Evolutionary conservation across 1,284 basidiomycete species (phyloP).

Genomic region (Inonotus hispidus): DNA sequence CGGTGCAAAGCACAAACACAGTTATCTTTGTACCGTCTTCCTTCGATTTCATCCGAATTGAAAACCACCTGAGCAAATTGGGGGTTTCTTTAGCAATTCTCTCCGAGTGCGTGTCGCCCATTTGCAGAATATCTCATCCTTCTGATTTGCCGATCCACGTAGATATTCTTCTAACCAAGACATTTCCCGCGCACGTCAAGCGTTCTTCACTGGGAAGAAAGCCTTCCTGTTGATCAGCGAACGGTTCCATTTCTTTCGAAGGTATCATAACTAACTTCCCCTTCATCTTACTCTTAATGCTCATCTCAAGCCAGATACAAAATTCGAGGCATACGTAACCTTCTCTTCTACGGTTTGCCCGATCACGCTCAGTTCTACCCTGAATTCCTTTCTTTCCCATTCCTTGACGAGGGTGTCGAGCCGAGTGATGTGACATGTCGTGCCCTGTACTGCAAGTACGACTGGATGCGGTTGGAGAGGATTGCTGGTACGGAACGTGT

Average conservation of each 20-base stretch:
- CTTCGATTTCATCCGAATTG: conserved; percentile 93
- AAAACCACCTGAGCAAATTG: conserved; percentile 78
- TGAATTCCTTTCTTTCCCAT: conserved; percentile 83
- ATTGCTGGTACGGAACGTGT: conserved; percentile 44
- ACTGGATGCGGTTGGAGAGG: conserved; percentile 81
- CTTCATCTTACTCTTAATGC: not conserved
- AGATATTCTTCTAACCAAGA: conserved; percentile 93
- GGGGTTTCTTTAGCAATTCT: conserved; percentile 77
- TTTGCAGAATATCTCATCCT: conserved; percentile 1
- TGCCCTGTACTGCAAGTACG: conserved; percentile 83
- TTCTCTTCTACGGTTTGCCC: conserved; percentile 91
- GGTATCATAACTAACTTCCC: conserved; percentile 38
- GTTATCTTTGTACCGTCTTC: conserved; percentile 91
- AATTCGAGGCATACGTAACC: conserved; percentile 84
- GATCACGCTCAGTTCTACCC: conserved; percentile 89
- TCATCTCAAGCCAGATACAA: conserved; percentile 60
- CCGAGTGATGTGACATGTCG: conserved; percentile 72
- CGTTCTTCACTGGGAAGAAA: conserved; percentile 88
- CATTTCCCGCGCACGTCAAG: conserved; percentile 87
- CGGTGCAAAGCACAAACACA: conserved; percentile 85
- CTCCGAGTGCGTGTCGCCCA: conserved; percentile 68
- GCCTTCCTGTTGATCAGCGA: conserved; percentile 90
- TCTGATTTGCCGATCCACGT: not conserved
- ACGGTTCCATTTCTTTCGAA: conserved; percentile 95
- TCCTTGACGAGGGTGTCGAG: conserved; percentile 78